phyloP scores from a whole-genome alignment of 768 basidiomycete genomes.

The Tylopilus plumbeoviolaceoides region DNA sequence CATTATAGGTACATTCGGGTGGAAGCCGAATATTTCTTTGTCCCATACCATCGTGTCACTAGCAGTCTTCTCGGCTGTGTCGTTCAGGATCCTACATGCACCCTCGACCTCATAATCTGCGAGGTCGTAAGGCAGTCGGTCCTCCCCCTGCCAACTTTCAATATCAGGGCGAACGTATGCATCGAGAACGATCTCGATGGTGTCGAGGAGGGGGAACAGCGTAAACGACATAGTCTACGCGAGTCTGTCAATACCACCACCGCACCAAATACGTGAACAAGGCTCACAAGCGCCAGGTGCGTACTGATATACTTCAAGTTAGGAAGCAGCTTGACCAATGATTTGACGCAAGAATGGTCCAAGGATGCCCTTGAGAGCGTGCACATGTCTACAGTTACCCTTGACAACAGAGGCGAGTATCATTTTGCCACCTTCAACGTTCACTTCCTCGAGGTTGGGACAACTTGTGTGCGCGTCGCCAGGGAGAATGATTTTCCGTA shows the following conservation, averaged over 20 bases:
- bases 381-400: not conserved
- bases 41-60: too few species aligned
- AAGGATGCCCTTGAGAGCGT: not conserved
- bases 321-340: constrained; percentile 5
- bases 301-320: constrained; percentile 8
- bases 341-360: not conserved
- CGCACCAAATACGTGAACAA: not conserved
- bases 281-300: too few species aligned
- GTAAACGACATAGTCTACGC: not conserved
- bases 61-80: too few species aligned
- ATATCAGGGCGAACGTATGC: too few species aligned
- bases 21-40: too few species aligned
- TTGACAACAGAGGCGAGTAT: too few species aligned
- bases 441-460: not conserved
- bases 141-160: too few species aligned
- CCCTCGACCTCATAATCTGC: too few species aligned
- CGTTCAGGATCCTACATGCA: too few species aligned
- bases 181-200: not conserved
- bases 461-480: not conserved
- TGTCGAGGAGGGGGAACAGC: not conserved
- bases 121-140: too few species aligned
- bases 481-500: constrained; percentile 4
- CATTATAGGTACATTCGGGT: too few species aligned
- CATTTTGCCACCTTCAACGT: too few species aligned
- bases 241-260: not conserved